Percentiles rank a stretch among this genome's conserved stretches.
These are phyloP conservation scores for Rubia tinctorum DNA, from an alignment of 305 asterid species.

Conservation along the genomic window DNA sequence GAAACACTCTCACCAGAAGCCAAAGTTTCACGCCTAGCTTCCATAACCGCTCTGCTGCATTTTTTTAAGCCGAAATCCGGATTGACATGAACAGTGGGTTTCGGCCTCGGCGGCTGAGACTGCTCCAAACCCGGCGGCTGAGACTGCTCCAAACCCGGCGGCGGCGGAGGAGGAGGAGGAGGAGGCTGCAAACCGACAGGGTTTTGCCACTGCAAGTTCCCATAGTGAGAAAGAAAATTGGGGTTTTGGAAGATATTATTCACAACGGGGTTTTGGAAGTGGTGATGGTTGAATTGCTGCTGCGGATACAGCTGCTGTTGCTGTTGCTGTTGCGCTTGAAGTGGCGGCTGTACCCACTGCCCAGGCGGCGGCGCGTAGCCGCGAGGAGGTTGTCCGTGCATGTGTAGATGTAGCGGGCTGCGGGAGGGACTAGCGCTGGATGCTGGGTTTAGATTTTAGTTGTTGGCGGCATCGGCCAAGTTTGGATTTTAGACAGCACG, in stretches of 20 bases:
- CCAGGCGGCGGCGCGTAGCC: constrained; percentile 22
- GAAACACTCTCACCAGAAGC: constrained; percentile 50
- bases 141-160: constrained; percentile 29
- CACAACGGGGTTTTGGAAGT: constrained; percentile 32
- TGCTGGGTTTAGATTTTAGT: background rate
- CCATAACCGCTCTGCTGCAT: constrained; percentile 51
- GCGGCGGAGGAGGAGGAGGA: background rate
- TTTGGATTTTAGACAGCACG: too few species aligned
- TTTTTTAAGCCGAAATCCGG: constrained; percentile 35
- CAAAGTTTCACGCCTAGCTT: constrained; percentile 45
- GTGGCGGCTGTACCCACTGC: constrained; percentile 3
- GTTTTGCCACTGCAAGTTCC: constrained; percentile 21
- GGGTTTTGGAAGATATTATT: constrained; percentile 33
- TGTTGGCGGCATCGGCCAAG: background rate
- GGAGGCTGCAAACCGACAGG: constrained; percentile 28
- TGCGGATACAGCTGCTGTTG: constrained; percentile 24
- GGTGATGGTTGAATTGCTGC: constrained; percentile 23
- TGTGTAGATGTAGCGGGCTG: background rate
- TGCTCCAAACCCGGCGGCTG: constrained; percentile 28
- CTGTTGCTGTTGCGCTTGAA: constrained; percentile 28
- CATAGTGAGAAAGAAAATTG: constrained; percentile 3
- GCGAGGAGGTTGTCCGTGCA: constrained; percentile 27
- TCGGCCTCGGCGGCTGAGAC: constrained; percentile 27
- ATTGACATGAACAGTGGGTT: constrained; percentile 14
- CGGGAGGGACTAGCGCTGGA: background rate